A percentile compares a stretch with the other conserved stretches of the same genome.
Evolutionary conservation across 495 filamentous ascomycete species (phyloP).

Genomic region (Xylaria scruposa): DNA sequence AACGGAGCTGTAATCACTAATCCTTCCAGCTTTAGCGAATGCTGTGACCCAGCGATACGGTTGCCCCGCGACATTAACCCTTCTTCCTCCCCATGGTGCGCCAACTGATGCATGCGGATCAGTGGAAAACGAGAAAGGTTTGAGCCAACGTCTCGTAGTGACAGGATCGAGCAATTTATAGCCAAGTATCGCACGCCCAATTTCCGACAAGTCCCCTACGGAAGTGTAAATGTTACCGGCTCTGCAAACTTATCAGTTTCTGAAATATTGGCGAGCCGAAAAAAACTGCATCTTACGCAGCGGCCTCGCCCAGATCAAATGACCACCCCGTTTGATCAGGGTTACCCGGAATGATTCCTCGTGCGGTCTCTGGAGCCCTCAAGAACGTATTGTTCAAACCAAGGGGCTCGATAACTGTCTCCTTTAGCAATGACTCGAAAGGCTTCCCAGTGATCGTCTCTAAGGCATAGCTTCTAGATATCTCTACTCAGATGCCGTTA

Average conservation of each 20-base stretch:
- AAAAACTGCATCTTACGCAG: constrained; percentile 38
- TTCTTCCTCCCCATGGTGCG: constrained; percentile 65
- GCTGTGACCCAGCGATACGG: constrained; percentile 49
- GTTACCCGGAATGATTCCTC: constrained; percentile 47
- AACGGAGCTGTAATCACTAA: constrained; percentile 56
- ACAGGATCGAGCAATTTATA: constrained; percentile 55
- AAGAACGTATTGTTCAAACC: constrained; percentile 51
- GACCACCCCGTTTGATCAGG: constrained; percentile 41
- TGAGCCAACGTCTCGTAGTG: constrained; percentile 63
- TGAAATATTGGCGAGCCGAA: background rate
- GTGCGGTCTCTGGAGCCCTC: constrained; percentile 39
- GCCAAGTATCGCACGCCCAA: constrained; percentile 62
- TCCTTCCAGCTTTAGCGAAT: constrained; percentile 63
- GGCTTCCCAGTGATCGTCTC: constrained; percentile 48
- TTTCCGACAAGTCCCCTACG: constrained; percentile 53
- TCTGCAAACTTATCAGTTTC: constrained; percentile 36
- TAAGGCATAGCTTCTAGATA: constrained; percentile 46
- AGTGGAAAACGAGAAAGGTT: constrained; percentile 59
- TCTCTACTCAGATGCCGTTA: background rate
- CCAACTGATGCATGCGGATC: constrained; percentile 54
- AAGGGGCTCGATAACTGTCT: constrained; percentile 50
- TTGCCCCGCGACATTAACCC: constrained; percentile 39
- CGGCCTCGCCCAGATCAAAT: constrained; percentile 46
- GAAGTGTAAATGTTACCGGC: constrained; percentile 66
- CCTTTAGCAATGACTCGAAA: constrained; percentile 48